Evolutionary conservation across 495 filamentous ascomycete genomes (phyloP), one percentile per base, ranked within the genome.

Genomic region (Penicillium riverlandense): DNA sequence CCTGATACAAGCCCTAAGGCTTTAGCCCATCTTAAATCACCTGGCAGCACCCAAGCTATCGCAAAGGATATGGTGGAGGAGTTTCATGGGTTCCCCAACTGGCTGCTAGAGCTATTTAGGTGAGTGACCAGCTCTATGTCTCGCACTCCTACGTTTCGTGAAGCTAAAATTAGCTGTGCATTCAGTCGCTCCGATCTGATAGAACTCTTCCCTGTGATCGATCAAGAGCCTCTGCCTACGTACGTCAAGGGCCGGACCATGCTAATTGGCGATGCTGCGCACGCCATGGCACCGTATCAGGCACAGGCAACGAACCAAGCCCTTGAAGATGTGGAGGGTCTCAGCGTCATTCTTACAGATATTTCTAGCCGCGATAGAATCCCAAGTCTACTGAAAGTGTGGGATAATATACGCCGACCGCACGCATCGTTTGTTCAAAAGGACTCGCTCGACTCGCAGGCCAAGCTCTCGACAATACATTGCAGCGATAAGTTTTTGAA

Each of bases 251-350:
- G 62, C 16, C 53, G 63, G 1, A 52, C 54, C 7, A 59, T 66
- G 11, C 50, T 75, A 29, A 62, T 70, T 35, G 69, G 67, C 15
- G 69, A 73, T 36, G 68, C 69, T 0, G 68, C 69, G 0, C 69
- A 73, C 44, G 65, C 67, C n/a, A 63, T 68, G 59, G 52, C 56
- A 1, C 65, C 62, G 1, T 40, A 54, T 16, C 63, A 69, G 31
- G 69, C 61, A 2, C 56, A 67, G 29, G 69, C 67, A 11, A 61
- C 59, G 7, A 62, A 53, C 13, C 48, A 61, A 14, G 57, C 65
- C 2, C 59, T 70, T 22, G 68, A 71, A 49, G 68, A 70, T 37
- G 67, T 60, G 0, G 53, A 63, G 7, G 43, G 2, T 1, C 29
- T 41, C 39, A 41, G 27, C 4, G 16, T 41, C 8, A 13, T 41